phyloP scores from a whole-genome alignment of 2,329 filamentous ascomycete genomes.

The Aspergillus awamori region DNA sequence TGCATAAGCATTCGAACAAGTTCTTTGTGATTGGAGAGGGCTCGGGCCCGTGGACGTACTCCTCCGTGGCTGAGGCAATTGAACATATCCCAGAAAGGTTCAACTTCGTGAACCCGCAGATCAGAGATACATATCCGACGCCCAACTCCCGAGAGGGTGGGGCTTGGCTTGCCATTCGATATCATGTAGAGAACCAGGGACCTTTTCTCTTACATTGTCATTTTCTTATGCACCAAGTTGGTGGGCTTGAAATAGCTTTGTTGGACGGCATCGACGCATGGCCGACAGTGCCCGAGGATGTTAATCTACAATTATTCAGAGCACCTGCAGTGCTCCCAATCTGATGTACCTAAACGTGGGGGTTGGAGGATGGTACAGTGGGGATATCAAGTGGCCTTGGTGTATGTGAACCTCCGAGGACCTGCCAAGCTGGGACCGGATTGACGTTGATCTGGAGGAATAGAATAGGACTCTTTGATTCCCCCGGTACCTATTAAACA shows the following conservation, averaged over 20 bases:
- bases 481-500: too few relatives aligned
- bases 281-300: slow-evolving; percentile 38
- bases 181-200: slow-evolving; percentile 51
- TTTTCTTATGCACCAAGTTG: slow-evolving; percentile 51
- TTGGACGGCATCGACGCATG: slow-evolving; percentile 54
- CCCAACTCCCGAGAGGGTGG: slow-evolving; percentile 27
- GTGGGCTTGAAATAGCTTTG: slow-evolving; percentile 53
- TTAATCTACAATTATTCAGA: too few relatives aligned
- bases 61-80: slow-evolving; percentile 45
- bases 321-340: too few relatives aligned
- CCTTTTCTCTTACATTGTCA: slow-evolving; percentile 56
- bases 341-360: too few relatives aligned
- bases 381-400: too few relatives aligned
- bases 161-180: slow-evolving; percentile 50
- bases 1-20: slow-evolving; percentile 54
- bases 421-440: too few relatives aligned
- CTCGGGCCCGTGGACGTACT: slow-evolving; percentile 43
- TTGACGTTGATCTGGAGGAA: too few relatives aligned
- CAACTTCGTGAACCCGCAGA: slow-evolving; percentile 47
- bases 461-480: too few relatives aligned
- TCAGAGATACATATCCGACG: slow-evolving; percentile 47
- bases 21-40: slow-evolving; percentile 48
- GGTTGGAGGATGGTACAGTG: too few relatives aligned
- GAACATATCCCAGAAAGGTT: slow-evolving; percentile 44
- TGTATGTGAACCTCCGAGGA: too few relatives aligned